These are phyloP conservation scores for Dactylis glomerata DNA, from an alignment of 176 grass and related monocot species.

Conservation along the genomic window DNA sequence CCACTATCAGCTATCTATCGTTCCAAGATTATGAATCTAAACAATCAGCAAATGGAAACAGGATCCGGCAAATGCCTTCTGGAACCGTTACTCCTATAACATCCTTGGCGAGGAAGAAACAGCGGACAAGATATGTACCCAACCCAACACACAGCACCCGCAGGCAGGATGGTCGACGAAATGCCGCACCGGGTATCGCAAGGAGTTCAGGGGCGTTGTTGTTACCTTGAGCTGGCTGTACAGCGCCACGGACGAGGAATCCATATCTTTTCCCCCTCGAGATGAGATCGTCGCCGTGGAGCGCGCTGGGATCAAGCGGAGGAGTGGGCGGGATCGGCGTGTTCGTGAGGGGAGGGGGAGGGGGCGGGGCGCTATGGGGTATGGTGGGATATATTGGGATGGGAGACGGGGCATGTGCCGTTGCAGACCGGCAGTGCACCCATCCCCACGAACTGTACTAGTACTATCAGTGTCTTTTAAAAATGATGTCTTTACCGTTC, in stretches of 20 bases:
- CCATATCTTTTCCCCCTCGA: conserved; percentile 29
- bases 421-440: not conserved
- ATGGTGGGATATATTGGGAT: not conserved
- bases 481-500: no score
- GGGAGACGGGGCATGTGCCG: not conserved
- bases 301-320: not conserved
- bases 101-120: not conserved
- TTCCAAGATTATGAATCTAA: not conserved
- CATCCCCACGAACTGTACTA: no score
- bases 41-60: not conserved
- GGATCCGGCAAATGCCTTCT: not conserved
- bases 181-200: not conserved
- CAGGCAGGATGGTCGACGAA: conserved; percentile 32
- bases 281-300: not conserved
- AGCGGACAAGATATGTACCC: not conserved
- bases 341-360: not conserved
- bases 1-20: not conserved
- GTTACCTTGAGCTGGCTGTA: conserved; percentile 78
- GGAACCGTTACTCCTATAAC: not conserved
- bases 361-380: not conserved
- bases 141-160: no score
- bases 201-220: not conserved
- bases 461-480: no score
- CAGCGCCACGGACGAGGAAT: conserved; percentile 49
- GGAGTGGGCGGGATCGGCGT: not conserved